Conservation (phyloP, 2,329 filamentous ascomycete genomes). For the Clonostachys sp. region DNA sequence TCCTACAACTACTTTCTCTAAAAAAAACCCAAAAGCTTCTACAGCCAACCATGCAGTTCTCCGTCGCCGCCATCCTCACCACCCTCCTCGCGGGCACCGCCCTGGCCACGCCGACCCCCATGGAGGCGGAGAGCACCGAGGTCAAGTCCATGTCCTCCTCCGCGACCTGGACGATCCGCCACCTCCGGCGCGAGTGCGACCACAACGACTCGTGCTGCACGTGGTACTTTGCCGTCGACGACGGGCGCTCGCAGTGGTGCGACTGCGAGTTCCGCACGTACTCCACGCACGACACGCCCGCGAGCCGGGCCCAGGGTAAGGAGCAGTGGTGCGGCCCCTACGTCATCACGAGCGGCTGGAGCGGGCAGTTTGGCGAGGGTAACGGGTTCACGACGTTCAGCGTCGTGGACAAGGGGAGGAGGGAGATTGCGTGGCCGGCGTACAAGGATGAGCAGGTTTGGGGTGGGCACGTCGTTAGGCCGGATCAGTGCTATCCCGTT, state of each 20-base stretch:
- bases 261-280: constrained; percentile 25
- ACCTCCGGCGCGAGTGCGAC: constrained; percentile 33
- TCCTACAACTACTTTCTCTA: too few relatives aligned
- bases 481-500: constrained; percentile 37
- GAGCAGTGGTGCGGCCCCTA: constrained; percentile 39
- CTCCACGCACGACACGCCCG: constrained; percentile 22
- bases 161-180: constrained; percentile 34
- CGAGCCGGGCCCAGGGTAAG: constrained; percentile 29
- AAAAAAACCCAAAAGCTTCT: neutral
- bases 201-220: constrained; percentile 29
- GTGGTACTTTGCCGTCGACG: constrained; percentile 36
- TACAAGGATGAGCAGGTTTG: constrained; percentile 39
- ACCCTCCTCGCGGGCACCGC: constrained; percentile 26
- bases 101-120: constrained; percentile 22
- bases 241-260: constrained; percentile 15
- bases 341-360: constrained; percentile 49
- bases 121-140: constrained; percentile 11
- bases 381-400: constrained; percentile 51
- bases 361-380: constrained; percentile 44
- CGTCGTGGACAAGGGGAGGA: constrained; percentile 35
- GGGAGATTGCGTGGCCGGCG: constrained; percentile 3
- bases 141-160: constrained; percentile 31
- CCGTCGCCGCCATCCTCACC: constrained; percentile 22
- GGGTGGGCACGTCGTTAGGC: constrained; percentile 34
- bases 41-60: constrained; percentile 37